Conservation (phyloP, 116 monocot species). For the Cymodocea nodosa region DNA sequence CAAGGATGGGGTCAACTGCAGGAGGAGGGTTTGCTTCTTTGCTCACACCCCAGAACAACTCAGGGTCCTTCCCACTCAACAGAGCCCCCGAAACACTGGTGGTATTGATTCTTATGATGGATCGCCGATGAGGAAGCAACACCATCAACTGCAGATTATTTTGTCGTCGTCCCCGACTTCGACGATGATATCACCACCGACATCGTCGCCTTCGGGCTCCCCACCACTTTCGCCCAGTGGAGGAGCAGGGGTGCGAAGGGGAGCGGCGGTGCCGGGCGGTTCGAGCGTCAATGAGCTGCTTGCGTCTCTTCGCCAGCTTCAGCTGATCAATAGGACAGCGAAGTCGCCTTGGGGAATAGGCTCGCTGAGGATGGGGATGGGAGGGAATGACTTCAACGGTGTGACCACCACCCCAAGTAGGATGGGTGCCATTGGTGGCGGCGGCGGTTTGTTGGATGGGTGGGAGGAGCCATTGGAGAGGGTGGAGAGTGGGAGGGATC, state of each 20-base stretch:
- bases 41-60: slow-evolving; percentile 53
- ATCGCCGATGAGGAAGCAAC: slow-evolving; percentile 15
- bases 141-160: background rate
- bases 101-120: slow-evolving; percentile 20
- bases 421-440: background rate
- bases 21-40: slow-evolving; percentile 58
- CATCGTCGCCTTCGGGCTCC: slow-evolving; percentile 26
- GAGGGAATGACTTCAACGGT: background rate
- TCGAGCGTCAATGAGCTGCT: slow-evolving; percentile 34
- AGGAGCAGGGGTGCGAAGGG: background rate
- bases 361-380: background rate
- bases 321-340: slow-evolving; percentile 24
- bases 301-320: slow-evolving; percentile 45
- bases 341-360: slow-evolving; percentile 23
- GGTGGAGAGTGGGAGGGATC: slow-evolving; percentile 23
- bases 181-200: slow-evolving; percentile 29
- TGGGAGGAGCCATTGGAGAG: slow-evolving; percentile 20
- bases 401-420: slow-evolving; percentile 8
- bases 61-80: slow-evolving; percentile 19
- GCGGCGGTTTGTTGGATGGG: slow-evolving; percentile 4
- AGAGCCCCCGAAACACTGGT: slow-evolving; percentile 9
- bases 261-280: background rate
- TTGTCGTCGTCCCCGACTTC: slow-evolving; percentile 49
- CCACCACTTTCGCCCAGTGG: slow-evolving; percentile 31
- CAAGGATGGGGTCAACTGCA: slow-evolving; percentile 49